Evolutionary conservation across 805 yeast species (phyloP), one percentile per base, ranked within the genome.

Genomic region (Ogataea populi-albae): DNA sequence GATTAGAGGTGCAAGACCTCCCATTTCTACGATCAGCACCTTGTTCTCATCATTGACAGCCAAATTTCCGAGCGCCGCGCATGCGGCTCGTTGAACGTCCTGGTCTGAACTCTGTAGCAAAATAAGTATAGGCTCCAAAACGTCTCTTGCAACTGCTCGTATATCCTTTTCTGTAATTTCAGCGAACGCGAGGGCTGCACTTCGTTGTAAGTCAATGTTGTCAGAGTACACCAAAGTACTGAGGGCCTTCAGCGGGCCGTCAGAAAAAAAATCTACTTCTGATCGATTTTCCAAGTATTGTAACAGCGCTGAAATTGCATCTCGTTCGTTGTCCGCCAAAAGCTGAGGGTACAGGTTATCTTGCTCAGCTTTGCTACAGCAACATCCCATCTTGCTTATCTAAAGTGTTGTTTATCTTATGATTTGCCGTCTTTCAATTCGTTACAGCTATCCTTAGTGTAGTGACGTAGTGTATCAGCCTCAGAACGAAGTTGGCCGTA

Each of bases 181-280:
- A 11, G 98, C 98, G 70, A 93, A 93, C 5, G 98, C 98, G 45
- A 93, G 72, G 5, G 98, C 98, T 3, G 98, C 98, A 58, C 95
- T 83, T 57, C 98, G 78, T 64, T 91, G 98, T 38, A 93, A 72
- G 61, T 93, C 97, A 44, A 91, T 77, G 57, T 93, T 93, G 50
- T 93, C 97, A 2, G 96, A 86, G 59, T 91, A 86, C 2, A 93
- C 98, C 50, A 93, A 71, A 0, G 97, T 91, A 41, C 91, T 82
- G 44, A 93, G 71, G 2, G 98, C 97, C 46, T 85, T 75, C 34
- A 93, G 68, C 1, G 95, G 95, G 3, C 95, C 91, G 46, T 80
- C 81, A 37, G 79, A 71, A 65, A 89, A 91, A 53, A 93, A 88
- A 63, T 93, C 98, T 35, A 86, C 89, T 38, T 85, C 94, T 6